These are phyloP conservation scores for Fusarium coicis DNA, from an alignment of 2,329 filamentous ascomycete species.

Conservation along the genomic window DNA sequence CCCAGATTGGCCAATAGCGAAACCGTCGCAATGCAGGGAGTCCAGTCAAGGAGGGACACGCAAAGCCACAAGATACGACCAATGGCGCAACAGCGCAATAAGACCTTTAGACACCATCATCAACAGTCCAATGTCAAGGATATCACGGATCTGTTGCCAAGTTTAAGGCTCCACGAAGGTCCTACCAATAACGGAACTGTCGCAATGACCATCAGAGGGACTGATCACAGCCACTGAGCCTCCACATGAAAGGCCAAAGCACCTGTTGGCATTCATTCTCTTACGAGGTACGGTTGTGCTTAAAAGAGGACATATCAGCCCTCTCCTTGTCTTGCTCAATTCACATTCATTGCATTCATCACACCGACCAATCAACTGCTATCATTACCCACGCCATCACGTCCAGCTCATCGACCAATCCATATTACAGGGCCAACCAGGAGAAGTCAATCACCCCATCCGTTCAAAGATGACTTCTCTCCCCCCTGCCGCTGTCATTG, in stretches of 20 bases:
- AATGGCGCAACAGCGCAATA: background rate
- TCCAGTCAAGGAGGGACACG: background rate
- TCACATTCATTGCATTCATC: background rate
- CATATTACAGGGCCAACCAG: background rate
- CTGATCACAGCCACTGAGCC: background rate
- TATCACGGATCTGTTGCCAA: background rate
- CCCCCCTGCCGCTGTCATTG: background rate
- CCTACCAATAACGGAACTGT: background rate
- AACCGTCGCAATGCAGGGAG: background rate
- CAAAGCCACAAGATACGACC: too few relatives aligned
- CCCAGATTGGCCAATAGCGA: background rate
- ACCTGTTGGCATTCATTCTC: background rate
- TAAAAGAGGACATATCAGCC: background rate
- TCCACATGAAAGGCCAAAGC: fast-evolving
- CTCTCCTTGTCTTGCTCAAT: fast-evolving
- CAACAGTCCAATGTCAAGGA: fast-evolving
- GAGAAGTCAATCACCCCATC: background rate
- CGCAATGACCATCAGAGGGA: background rate
- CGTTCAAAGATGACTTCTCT: background rate
- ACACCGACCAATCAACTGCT: fast-evolving
- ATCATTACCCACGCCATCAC: background rate
- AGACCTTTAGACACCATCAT: background rate
- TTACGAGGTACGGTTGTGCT: background rate
- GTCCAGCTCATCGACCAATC: background rate
- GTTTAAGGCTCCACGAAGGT: background rate